These are phyloP conservation scores for Talaromyces rugulosus DNA, from an alignment of 2,329 filamentous ascomycete genomes.

Conservation along the genomic window DNA sequence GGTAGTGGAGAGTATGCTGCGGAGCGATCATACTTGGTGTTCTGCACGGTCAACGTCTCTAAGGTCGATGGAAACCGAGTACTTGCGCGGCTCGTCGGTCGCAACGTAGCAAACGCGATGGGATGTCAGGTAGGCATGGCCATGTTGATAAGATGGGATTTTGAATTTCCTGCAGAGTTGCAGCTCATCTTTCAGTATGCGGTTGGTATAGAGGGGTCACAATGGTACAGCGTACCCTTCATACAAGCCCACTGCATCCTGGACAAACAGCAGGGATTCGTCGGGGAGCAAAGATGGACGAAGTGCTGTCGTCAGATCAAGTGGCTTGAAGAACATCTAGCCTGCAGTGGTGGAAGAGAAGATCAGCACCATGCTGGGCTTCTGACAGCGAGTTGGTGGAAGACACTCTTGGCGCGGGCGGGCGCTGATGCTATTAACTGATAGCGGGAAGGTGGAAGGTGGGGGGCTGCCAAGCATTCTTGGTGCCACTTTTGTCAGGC, in stretches of 20 bases:
- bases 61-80: conserved; percentile 79
- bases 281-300: conserved; percentile 88
- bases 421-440: neutral
- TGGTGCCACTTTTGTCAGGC: conserved; percentile 10
- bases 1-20: neutral
- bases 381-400: neutral
- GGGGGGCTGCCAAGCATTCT: conserved; percentile 9
- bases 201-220: neutral
- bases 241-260: conserved; percentile 95
- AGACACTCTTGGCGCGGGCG: neutral
- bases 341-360: conserved; percentile 26
- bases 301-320: conserved; percentile 94
- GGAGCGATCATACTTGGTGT: conserved; percentile 62
- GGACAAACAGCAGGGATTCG: conserved; percentile 92
- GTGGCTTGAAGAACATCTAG: conserved; percentile 95
- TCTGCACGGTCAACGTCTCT: conserved; percentile 89
- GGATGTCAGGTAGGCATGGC: conserved; percentile 92
- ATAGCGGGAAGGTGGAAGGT: neutral
- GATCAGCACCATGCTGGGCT: conserved; percentile 15
- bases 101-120: conserved; percentile 96
- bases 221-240: conserved; percentile 67
- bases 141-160: conserved; percentile 88
- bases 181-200: conserved; percentile 15
- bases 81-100: conserved; percentile 75
- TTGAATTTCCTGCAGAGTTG: conserved; percentile 73